Evolutionary conservation across 345 rosid species (phyloP).

Genomic region (Stellera chamaejasme): DNA sequence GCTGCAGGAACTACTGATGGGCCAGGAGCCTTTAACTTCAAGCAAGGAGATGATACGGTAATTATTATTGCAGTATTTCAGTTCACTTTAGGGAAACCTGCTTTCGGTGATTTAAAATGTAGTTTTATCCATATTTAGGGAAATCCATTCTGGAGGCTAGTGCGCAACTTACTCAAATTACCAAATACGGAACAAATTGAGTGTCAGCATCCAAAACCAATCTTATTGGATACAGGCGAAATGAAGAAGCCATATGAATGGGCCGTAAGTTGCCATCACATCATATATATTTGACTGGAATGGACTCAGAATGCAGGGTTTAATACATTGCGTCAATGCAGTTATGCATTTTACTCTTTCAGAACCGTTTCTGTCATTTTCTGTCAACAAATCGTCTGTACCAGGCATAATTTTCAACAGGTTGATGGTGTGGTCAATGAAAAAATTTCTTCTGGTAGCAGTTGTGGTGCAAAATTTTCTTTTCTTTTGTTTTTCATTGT

Average conservation of each 20-base stretch:
- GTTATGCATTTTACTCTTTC: too few species aligned
- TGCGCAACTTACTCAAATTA: slow-evolving; percentile 63
- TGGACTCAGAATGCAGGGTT: too few species aligned
- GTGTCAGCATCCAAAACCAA: slow-evolving; percentile 93
- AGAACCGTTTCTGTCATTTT: too few species aligned
- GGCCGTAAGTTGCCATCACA: slow-evolving; percentile 56
- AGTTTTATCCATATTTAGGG: slow-evolving; percentile 39
- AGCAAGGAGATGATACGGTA: slow-evolving; percentile 92
- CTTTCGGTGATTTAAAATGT: slow-evolving; percentile 7
- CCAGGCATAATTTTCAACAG: too few species aligned
- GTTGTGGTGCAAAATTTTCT: too few species aligned
- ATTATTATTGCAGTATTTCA: slow-evolving; percentile 7
- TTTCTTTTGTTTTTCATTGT: too few species aligned
- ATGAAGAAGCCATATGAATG: slow-evolving; percentile 92
- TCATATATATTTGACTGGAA: too few species aligned
- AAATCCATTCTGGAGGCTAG: slow-evolving; percentile 87
- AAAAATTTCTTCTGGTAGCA: too few species aligned
- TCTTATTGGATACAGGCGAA: slow-evolving; percentile 97
- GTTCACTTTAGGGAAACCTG: slow-evolving; percentile 8
- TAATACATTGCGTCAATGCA: too few species aligned
- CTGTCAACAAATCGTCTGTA: too few species aligned
- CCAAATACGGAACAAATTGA: slow-evolving; percentile 62
- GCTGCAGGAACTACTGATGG: slow-evolving; percentile 99
- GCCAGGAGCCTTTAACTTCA: slow-evolving; percentile 98
- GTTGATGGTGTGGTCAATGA: too few species aligned